Evolutionary conservation across 1,284 basidiomycete genomes (phyloP).

Genomic region (Cystobasidium sp.): DNA sequence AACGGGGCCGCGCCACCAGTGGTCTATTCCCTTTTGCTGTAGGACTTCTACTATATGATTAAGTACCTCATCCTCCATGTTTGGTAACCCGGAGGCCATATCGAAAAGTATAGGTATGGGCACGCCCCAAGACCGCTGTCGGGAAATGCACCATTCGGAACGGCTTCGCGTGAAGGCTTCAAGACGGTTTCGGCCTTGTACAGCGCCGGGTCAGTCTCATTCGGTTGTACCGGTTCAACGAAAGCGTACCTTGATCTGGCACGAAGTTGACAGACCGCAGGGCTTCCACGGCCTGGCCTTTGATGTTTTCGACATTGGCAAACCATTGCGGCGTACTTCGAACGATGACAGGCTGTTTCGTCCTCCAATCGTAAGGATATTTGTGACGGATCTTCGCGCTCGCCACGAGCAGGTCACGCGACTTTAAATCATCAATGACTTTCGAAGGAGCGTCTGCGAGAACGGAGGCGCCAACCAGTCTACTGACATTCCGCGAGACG

Average conservation of each 20-base stretch:
- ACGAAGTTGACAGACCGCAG: constrained; percentile 76
- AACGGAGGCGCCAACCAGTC: constrained; percentile 73
- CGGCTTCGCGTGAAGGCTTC: constrained; percentile 82
- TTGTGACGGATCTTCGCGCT: constrained; percentile 78
- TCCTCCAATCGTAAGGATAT: constrained; percentile 98
- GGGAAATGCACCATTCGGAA: constrained; percentile 98
- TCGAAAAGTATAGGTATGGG: constrained; percentile 91
- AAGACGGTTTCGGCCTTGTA: constrained; percentile 77
- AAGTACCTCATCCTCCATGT: constrained; percentile 72
- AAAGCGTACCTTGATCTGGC: constrained; percentile 74
- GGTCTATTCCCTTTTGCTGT: constrained; percentile 70
- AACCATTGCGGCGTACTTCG: constrained; percentile 99
- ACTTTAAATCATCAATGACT: constrained; percentile 69
- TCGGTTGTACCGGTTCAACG: too few species aligned
- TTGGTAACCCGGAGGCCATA: constrained; percentile 66
- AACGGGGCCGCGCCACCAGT: constrained; percentile 91
- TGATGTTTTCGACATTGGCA: constrained; percentile 84
- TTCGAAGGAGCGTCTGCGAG: constrained; percentile 71
- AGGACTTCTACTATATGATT: constrained; percentile 78
- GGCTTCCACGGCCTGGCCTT: constrained; percentile 72
- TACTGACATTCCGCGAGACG: constrained; percentile 5
- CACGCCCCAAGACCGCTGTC: constrained; percentile 97
- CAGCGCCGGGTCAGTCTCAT: constrained; percentile 23
- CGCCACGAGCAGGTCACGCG: constrained; percentile 65
- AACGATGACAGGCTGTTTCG: constrained; percentile 82